These are phyloP conservation scores for Phytophthora agathidicida DNA, from an alignment of 352 stramenopile species.

Conservation along the genomic window DNA sequence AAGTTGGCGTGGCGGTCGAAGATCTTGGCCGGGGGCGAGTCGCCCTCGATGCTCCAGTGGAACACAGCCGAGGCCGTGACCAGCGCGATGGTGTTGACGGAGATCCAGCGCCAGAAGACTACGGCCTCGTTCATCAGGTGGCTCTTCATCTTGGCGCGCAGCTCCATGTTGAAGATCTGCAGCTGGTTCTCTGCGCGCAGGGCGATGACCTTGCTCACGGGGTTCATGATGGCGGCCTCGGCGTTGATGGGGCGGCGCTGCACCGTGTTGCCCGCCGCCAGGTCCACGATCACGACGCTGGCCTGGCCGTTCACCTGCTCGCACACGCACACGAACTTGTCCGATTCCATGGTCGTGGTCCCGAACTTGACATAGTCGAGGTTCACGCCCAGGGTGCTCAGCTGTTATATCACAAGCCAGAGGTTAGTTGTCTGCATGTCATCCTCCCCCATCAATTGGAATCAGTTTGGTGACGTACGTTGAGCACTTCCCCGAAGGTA, in stretches of 20 bases:
- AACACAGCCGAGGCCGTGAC: slow-evolving; percentile 97
- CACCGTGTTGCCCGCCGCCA: slow-evolving; percentile 87
- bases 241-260: slow-evolving; percentile 97
- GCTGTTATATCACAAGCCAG: slow-evolving; percentile 42
- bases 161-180: slow-evolving; percentile 99
- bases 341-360: slow-evolving; percentile 97
- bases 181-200: slow-evolving; percentile 93
- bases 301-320: slow-evolving; percentile 89
- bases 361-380: slow-evolving; percentile 94
- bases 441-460: no score
- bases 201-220: slow-evolving; percentile 92
- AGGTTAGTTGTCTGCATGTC: slow-evolving; percentile 4
- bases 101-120: slow-evolving; percentile 99
- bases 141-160: slow-evolving; percentile 99
- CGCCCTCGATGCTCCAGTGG: slow-evolving; percentile 97
- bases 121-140: slow-evolving; percentile 93
- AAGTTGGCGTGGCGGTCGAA: slow-evolving; percentile 98
- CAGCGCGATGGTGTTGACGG: slow-evolving; percentile 96
- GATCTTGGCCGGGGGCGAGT: slow-evolving; percentile 93
- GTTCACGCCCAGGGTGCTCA: slow-evolving; percentile 89
- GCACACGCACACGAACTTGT: slow-evolving; percentile 96
- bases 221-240: slow-evolving; percentile 99
- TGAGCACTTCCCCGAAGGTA: slow-evolving; percentile 90
- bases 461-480: slow-evolving; percentile 73
- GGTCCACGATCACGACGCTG: slow-evolving; percentile 93